Conservation (phyloP, 257 asterid species). For the Capsicum chinense region DNA sequence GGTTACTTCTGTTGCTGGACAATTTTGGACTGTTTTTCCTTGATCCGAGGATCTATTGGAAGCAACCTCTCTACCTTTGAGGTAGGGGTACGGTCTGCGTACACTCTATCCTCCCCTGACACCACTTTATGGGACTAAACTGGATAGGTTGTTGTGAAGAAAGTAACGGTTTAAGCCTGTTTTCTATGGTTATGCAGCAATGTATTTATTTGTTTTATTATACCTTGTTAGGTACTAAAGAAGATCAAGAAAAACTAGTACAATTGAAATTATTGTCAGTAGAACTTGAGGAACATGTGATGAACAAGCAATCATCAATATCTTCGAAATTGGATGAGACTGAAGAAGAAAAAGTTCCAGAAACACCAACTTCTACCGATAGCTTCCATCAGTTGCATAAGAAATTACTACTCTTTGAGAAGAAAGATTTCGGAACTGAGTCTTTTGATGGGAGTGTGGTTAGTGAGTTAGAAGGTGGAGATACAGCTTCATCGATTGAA, state of each 20-base stretch:
- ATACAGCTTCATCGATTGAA: constrained; percentile 63
- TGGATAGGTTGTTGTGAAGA: not conserved
- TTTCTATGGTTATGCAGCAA: constrained; percentile 32
- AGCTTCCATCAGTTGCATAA: constrained; percentile 63
- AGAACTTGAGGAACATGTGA: constrained; percentile 42
- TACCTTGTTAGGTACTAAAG: constrained; percentile 45
- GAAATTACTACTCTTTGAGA: constrained; percentile 65
- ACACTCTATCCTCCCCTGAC: too few species aligned
- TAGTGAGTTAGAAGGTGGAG: constrained; percentile 78
- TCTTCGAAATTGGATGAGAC: constrained; percentile 49
- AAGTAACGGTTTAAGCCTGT: constrained; percentile 43
- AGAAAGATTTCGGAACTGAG: constrained; percentile 69
- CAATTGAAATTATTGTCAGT: constrained; percentile 48
- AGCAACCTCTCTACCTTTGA: too few species aligned
- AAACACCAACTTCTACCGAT: constrained; percentile 76
- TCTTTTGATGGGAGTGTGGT: constrained; percentile 87
- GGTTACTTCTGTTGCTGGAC: too few species aligned
- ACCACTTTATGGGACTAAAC: too few species aligned
- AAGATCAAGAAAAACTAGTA: constrained; percentile 48
- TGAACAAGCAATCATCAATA: constrained; percentile 36
- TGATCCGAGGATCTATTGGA: too few species aligned
- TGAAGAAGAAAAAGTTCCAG: constrained; percentile 82
- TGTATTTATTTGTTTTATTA: constrained; percentile 32
- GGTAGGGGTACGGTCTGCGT: too few species aligned
- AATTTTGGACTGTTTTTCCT: too few species aligned